phyloP scores from a whole-genome alignment of 1,284 basidiomycete genomes.

The Meira miltonrushii region DNA sequence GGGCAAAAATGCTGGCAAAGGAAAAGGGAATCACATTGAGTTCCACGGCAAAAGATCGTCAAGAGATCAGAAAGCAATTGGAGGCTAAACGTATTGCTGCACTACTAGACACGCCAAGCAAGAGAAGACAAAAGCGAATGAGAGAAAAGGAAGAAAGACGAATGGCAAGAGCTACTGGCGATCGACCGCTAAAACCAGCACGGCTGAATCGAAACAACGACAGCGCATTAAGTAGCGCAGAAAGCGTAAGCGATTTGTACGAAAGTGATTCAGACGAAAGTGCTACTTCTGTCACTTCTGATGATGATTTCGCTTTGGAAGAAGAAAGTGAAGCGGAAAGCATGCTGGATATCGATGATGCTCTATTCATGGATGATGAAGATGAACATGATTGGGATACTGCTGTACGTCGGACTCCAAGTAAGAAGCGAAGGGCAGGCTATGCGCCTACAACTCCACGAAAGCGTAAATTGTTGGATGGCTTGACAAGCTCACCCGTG shows the following conservation, averaged over 20 bases:
- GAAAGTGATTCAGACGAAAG: background rate
- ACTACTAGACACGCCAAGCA: constrained; percentile 6
- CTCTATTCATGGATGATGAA: background rate
- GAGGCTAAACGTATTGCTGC: background rate
- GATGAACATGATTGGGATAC: constrained; percentile 12
- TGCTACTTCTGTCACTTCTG: background rate
- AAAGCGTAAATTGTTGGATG: constrained; percentile 4
- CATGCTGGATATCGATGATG: background rate
- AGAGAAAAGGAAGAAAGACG: background rate
- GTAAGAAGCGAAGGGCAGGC: background rate
- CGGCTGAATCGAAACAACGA: background rate
- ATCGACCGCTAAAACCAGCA: background rate
- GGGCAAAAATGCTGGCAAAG: background rate
- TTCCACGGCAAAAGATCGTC: background rate
- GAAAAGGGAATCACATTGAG: background rate
- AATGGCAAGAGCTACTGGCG: background rate
- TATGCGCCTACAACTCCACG: background rate
- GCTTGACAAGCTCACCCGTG: background rate
- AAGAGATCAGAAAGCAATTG: background rate
- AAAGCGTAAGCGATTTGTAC: background rate
- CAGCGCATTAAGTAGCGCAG: background rate
- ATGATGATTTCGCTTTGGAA: background rate
- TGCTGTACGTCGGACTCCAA: background rate
- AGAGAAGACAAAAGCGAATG: constrained; percentile 2
- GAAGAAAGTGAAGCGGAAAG: background rate